A percentile compares a stretch with the other conserved stretches of the same genome.
Conservation (phyloP, 2,329 filamentous ascomycete species). For the Colletotrichum sp. region DNA sequence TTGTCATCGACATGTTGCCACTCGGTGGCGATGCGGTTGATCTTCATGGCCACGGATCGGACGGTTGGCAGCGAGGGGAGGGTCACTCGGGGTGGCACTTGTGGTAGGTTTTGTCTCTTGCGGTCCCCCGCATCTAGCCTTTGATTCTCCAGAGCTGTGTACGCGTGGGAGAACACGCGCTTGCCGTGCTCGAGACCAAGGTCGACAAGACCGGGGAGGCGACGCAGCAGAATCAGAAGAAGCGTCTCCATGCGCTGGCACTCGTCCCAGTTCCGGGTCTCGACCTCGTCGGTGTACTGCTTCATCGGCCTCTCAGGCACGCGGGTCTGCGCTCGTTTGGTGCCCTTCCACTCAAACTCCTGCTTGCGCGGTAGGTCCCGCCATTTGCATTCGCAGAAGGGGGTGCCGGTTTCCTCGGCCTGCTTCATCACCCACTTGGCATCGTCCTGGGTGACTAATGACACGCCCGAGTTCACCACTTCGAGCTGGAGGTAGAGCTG, state of each 20-base stretch:
- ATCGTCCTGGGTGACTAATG: rapidly evolving
- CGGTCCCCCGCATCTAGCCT: neutral
- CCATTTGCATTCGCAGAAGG: neutral
- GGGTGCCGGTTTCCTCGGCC: neutral
- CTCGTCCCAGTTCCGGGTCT: neutral
- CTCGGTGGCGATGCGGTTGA: neutral
- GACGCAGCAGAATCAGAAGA: neutral
- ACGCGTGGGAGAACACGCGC: neutral
- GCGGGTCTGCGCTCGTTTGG: neutral
- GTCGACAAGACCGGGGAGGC: neutral
- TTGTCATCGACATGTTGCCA: neutral
- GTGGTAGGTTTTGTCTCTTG: neutral
- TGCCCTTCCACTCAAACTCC: neutral
- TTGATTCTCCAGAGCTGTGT: neutral
- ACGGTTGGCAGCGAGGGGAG: neutral
- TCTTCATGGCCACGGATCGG: neutral
- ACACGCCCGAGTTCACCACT: neutral
- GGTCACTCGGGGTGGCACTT: neutral
- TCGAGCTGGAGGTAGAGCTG: neutral
- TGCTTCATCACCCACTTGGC: neutral
- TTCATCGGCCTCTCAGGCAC: neutral
- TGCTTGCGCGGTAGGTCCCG: rapidly evolving
- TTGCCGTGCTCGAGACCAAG: neutral
- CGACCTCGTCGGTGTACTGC: neutral
- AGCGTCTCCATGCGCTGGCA: neutral